Evolutionary conservation across 306 rosid species (phyloP).

Genomic region (Vachellia pachyceras): DNA sequence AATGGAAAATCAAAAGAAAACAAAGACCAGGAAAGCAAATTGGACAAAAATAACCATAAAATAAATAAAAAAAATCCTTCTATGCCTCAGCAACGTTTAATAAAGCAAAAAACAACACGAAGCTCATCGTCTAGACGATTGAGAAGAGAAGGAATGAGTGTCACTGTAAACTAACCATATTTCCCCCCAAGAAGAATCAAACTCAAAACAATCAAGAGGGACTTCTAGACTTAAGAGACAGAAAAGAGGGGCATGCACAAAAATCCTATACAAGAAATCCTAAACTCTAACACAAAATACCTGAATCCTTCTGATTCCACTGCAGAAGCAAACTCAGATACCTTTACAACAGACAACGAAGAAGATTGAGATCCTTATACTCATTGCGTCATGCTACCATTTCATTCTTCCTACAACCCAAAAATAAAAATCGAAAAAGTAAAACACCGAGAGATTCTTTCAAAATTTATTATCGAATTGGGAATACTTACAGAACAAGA

Average conservation of each 20-base stretch:
- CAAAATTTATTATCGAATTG: conserved; percentile 6
- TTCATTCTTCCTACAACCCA: background rate
- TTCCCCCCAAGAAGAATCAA: conserved; percentile 13
- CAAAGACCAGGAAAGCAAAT: background rate
- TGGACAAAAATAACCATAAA: background rate
- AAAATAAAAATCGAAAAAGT: background rate
- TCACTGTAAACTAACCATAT: conserved; percentile 24
- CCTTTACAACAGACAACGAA: background rate
- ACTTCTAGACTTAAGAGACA: conserved; percentile 11
- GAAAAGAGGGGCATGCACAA: conserved; percentile 1
- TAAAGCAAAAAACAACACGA: background rate
- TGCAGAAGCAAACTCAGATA: background rate
- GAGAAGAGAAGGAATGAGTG: background rate
- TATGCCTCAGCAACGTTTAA: background rate
- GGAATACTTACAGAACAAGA: conserved; percentile 43
- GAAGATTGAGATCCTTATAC: background rate
- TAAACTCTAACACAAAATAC: conserved; percentile 15
- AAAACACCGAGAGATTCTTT: background rate
- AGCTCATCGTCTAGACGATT: background rate
- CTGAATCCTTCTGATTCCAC: conserved; percentile 4
- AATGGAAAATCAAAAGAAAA: background rate
- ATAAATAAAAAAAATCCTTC: background rate
- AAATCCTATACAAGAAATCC: background rate
- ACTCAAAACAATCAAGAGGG: conserved; percentile 3
- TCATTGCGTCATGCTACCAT: background rate